Base-by-base conservation (phyloP, 179 eudicot species). In the Gypsophila paniculata region DNA sequence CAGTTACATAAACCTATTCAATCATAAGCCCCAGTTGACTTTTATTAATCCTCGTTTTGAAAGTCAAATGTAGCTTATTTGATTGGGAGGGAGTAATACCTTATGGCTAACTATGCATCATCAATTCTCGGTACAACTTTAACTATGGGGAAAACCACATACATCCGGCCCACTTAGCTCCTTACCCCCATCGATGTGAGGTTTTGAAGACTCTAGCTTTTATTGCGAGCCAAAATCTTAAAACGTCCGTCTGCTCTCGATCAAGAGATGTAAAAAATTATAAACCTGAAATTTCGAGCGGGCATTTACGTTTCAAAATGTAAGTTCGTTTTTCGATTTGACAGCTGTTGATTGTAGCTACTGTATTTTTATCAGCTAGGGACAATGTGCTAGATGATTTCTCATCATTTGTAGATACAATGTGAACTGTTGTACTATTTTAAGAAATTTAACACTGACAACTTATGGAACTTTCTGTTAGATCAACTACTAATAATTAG, bases 351-450 rank as follows among this genome's bases (percentile, higher is more conserved):
- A 12, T 26, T 59, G 7, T 59, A 25, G n/a, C n/a, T 38, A 23
- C 18, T 6, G 61, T 55, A 55, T 55, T 4, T 21, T 3, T 55
- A 19, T 19, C 26, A 55, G 61, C 61, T 22, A 55, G 29, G 61
- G 18, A 8, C 13, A 10, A 3, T 1, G 1, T 23, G 26, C 8
- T 12, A 25, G 17, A 59, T 0, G 36, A 2, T 13, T 15, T 23
- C 38, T 11, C 62, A 58, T 58, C 62, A 58, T 23, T 58, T 58
- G 38, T 25, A 59, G 63, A 59, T 59, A 59, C 8, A 11, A 14
- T 15, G 38, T 2, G 61, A 58, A 58, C 17, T 23, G 61, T 22
- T 58, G 62, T 58, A 22, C 25, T 42, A 42, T 42, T 42, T 29
- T 29, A 29, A 1, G 34, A 29, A 29, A 29, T 29, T 29, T 29